Evolutionary conservation across 179 eudicot species (phyloP), one percentile per base, ranked within the genome.

Genomic region (Beta lomatogona): DNA sequence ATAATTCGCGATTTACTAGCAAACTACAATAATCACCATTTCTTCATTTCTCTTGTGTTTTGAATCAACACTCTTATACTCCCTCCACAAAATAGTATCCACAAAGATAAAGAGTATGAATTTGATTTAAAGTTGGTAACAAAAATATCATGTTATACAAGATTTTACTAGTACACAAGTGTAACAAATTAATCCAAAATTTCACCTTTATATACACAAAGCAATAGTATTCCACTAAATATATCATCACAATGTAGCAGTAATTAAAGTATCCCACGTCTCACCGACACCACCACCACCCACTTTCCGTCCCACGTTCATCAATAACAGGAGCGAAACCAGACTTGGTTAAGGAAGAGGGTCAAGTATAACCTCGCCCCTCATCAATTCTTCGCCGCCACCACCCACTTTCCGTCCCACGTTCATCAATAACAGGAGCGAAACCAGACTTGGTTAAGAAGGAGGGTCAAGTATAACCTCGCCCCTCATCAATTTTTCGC

Each of bases 241-340:
- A 72, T 55, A 74, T 36, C 41, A 57, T 75, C 52, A 75, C 77
- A 75, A 0, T 75, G 66, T 41, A 72, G 5, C 2, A 50, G 52
- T 48, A 71, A 14, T 50, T 13, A 72, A 72, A 53, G 41, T 22
- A 72, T 25, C 58, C 58, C 76, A 52, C 44, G 60, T 72, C 76
- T 72, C n/a, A 52, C 76, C 60, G 11, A 50, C 76, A 52, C 5
- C 1, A 0, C 61, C 59, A 53, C 60, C 41, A 19, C 76, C 59
- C n/a, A 25, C 61, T 73, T 73, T 73, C 63, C 77, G 44, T 6
- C 77, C 66, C 65, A 74, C 65, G 48, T 74, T 53, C 45, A 28
- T 15, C 31, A 25, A 25, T 1, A 25, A 2, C 41, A 36, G 3
- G 41, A 36, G 41, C 41, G 41, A 36, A 36, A 36, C 41, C 41